Conservation (phyloP, 164 flowering plant species). For the Euptelea pleiosperma region DNA sequence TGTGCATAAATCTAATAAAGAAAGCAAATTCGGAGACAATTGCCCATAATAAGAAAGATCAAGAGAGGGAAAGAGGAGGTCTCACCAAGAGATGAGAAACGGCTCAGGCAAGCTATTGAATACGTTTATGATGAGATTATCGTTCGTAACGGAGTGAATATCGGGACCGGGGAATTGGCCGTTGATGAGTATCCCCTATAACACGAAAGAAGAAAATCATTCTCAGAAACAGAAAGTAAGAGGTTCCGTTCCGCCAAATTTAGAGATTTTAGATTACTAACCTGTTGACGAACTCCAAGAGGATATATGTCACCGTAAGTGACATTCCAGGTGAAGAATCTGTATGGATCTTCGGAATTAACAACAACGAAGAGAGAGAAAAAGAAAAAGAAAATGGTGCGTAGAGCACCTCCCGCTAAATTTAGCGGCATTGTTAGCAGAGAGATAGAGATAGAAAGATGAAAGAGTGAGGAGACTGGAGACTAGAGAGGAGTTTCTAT, state of each 20-base stretch:
- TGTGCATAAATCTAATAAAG: no score
- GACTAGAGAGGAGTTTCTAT: no score
- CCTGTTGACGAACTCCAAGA: slow-evolving; percentile 65
- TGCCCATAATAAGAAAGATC: neutral
- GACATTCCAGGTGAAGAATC: slow-evolving; percentile 52
- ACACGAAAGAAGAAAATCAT: neutral
- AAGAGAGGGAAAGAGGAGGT: slow-evolving; percentile 1
- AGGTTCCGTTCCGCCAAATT: no score
- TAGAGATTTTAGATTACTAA: slow-evolving; percentile 7
- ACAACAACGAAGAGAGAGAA: neutral
- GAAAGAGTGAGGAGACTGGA: no score
- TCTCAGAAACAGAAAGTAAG: neutral
- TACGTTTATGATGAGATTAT: slow-evolving; percentile 74
- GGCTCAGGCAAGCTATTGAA: slow-evolving; percentile 65
- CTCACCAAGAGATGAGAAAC: slow-evolving; percentile 78
- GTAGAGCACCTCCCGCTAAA: neutral
- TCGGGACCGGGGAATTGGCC: slow-evolving; percentile 89
- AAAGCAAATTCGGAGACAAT: no score
- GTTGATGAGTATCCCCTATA: slow-evolving; percentile 75
- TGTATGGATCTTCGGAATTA: slow-evolving; percentile 53
- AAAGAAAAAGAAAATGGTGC: neutral
- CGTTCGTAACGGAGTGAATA: slow-evolving; percentile 62
- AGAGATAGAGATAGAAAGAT: neutral
- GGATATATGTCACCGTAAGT: slow-evolving; percentile 61
- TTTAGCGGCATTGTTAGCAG: neutral